Evolutionary conservation across 129 eudicot genomes (phyloP), one percentile per base, ranked within the genome.

Genomic region (Lactuca saligna): DNA sequence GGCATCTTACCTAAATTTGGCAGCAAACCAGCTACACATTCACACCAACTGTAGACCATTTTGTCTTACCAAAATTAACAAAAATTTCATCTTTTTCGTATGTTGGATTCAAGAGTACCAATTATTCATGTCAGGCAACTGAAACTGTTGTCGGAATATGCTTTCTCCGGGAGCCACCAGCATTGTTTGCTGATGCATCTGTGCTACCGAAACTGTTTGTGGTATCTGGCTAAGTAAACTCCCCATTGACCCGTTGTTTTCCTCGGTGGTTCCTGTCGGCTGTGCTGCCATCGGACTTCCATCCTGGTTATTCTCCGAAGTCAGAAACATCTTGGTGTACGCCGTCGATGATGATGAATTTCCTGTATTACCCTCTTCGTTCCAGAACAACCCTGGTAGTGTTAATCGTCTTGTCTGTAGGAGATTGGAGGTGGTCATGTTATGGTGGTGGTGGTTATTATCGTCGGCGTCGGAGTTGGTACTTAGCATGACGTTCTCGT

Each of bases 71-170:
- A 76, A 61, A 69, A 39, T 53, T 76, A 69, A 69, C 65, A 69
- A 76, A 76, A 76, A 76, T 4, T 53, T 42, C 65, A 54, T 61
- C 17, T 50, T 31, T 53, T 53, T 68, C 75, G 53, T 61, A 76
- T 68, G 49, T 29, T 15, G 49, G 15, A 17, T 34, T 50, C 68
- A 59, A 11, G 81, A 16, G 80, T 81, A 91, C 97, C 97, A 91
- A 69, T 91, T 87, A 69, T 91, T 87, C 89, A 83, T 73, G 38
- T 81, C 87, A 3, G 88, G 82, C 14, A 84, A 54, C 55, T 80
- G 90, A 66, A 82, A 81, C 10, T 67, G 80, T 58, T 75, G 90
- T 48, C 82, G 76, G 68, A 70, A 90, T 0, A 82, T 76, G 53
- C 85, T 85, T 65, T 87, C 97, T n/a, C 85, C 81, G 8, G 87